Conservation (phyloP, 106 monocot species). For the Acorus gramineus region DNA sequence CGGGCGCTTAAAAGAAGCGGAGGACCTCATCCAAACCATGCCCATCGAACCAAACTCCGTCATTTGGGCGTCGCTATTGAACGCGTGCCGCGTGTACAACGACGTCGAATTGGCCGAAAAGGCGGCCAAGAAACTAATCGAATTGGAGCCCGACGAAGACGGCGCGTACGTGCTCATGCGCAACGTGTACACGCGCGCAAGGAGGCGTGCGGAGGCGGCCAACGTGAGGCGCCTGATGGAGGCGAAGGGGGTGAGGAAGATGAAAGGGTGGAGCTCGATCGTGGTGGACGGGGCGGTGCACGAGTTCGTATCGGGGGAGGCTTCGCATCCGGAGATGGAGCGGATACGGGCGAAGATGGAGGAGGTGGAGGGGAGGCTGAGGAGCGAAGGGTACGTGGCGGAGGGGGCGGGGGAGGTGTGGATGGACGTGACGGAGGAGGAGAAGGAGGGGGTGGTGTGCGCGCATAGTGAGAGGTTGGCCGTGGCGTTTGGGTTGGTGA, state of each 20-base stretch:
- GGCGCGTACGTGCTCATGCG: slow-evolving; percentile 60
- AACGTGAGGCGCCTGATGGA: slow-evolving; percentile 30
- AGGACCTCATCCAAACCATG: slow-evolving; percentile 53
- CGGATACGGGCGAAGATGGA: too few species aligned
- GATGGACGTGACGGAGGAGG: too few species aligned
- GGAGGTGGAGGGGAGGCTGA: too few species aligned
- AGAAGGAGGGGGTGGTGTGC: too few species aligned
- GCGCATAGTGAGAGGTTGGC: too few species aligned
- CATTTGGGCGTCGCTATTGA: slow-evolving; percentile 61
- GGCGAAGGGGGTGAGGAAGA: slow-evolving; percentile 27
- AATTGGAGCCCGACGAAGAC: slow-evolving; percentile 45
- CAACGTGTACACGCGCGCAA: slow-evolving; percentile 45
- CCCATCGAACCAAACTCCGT: slow-evolving; percentile 55
- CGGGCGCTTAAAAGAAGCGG: slow-evolving; percentile 48
- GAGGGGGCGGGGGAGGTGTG: too few species aligned
- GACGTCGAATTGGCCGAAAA: slow-evolving; percentile 34
- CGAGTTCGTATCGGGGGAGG: slow-evolving; percentile 14
- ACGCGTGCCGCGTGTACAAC: slow-evolving; percentile 54
- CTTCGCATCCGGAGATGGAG: too few species aligned
- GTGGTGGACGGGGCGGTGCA: slow-evolving; percentile 27
- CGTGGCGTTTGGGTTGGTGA: too few species aligned
- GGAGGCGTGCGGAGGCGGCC: slow-evolving; percentile 33
- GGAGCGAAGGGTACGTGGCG: too few species aligned
- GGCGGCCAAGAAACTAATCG: slow-evolving; percentile 33
- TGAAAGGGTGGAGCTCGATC: slow-evolving; percentile 38